phyloP scores from a whole-genome alignment of 208 protist species.

The Leishmania guyanensis region DNA sequence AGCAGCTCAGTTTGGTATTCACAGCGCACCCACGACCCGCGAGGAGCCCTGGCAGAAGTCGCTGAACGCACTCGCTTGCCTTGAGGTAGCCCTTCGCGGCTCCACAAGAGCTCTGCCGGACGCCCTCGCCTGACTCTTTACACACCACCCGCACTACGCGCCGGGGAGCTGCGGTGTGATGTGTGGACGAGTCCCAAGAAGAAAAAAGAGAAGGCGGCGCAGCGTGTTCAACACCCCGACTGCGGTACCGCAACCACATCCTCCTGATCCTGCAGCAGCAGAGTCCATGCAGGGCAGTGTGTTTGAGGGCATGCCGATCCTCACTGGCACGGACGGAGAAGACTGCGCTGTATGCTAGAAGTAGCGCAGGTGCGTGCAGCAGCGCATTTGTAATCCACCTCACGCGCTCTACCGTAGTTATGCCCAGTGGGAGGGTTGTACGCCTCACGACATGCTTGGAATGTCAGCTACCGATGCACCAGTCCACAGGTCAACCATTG shows the following conservation, averaged over 20 bases:
- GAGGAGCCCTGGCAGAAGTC: constrained; percentile 52
- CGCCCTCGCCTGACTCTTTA: background rate
- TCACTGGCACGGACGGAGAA: background rate
- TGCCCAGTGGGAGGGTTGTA: background rate
- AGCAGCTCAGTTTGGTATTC: background rate
- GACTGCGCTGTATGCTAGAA: background rate
- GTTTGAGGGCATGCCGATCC: background rate
- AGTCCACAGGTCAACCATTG: background rate
- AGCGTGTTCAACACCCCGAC: constrained; percentile 20
- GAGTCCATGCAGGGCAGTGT: background rate
- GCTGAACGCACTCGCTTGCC: constrained; percentile 46
- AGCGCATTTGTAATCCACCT: background rate
- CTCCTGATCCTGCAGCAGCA: too few species aligned
- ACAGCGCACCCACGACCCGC: constrained; percentile 32
- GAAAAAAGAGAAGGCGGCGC: constrained; percentile 38
- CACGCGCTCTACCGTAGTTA: background rate
- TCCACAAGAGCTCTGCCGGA: background rate
- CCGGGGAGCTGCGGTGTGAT: constrained; percentile 38
- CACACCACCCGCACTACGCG: constrained; percentile 18
- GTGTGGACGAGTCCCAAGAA: constrained; percentile 56
- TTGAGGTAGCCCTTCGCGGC: constrained; percentile 48
- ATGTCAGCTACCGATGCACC: background rate
- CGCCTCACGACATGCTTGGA: background rate
- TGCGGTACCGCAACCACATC: background rate
- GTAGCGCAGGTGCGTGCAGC: background rate